Base-by-base conservation (phyloP, 768 basidiomycete species). In the Suillus weaverae region DNA sequence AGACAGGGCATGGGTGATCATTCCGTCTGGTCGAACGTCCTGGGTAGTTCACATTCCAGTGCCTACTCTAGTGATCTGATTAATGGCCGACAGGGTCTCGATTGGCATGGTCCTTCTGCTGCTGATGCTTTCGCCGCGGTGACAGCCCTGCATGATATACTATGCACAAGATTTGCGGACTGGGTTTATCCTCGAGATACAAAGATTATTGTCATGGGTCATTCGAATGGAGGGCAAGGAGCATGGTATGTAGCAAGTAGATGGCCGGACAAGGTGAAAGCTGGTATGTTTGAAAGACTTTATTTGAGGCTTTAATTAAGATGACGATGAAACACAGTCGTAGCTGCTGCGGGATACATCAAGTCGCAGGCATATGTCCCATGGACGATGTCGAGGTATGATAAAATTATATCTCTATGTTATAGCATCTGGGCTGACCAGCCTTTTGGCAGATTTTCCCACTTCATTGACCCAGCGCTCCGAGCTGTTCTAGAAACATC, bases 171-270 rank as follows among this genome's bases (percentile, higher is more conserved):
- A 36, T 85, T 84, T 85, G 69, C 74, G 62, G 44, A 70, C 18
- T 85, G 84, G 80, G 68, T 64, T 20, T 80, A 85, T 50, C 65
- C 70, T 36, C 16, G 69, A 0, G 67, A 79, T 35, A 80, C 82
- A 3, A 80, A 79, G 35, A 84, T 87, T 9, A 77, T 90, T n/a
- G 71, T 95, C n/a, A 79, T 95, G 39, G 95, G 95, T 0, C 95
- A 97, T 73, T 96, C 94, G 3, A 97, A 97, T 73, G 95, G 95
- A 35, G 95, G 94, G 14, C 95, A 96, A 75, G 95, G 95, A 0
- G 81, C 89, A 2, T 95, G 93, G 91, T 89, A 94, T 73, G 71
- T 91, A 20, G 87, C 90, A 16, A 83, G 88, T 33, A 81, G 90
- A 67, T 91, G 85, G 74, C 94, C 95, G 1, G 94, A 96, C 72